phyloP scores from a whole-genome alignment of 352 stramenopile genomes.

The Sclerospora graminicola region DNA sequence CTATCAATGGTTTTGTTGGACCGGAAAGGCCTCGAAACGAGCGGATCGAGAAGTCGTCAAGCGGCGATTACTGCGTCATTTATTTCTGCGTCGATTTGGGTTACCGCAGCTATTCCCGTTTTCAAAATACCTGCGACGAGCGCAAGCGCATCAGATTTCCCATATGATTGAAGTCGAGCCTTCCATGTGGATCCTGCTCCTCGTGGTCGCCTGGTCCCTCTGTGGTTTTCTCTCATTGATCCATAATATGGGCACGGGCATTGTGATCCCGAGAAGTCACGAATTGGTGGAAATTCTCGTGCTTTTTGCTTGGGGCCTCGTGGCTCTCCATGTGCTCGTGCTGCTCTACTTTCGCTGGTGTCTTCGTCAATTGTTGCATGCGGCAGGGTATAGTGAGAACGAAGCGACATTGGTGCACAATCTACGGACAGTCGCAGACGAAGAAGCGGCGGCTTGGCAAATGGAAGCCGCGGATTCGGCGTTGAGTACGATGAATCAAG shows the following conservation, averaged over 20 bases:
- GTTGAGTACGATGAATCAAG: constrained; percentile 9
- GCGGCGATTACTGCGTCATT: constrained; percentile 29
- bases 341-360: constrained; percentile 29
- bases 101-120: constrained; percentile 53
- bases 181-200: constrained; percentile 49
- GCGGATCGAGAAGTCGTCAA: constrained; percentile 17
- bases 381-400: constrained; percentile 22
- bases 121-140: constrained; percentile 63
- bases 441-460: constrained; percentile 9
- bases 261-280: constrained; percentile 12
- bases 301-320: constrained; percentile 21
- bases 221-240: constrained; percentile 12
- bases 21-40: background rate
- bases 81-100: constrained; percentile 33
- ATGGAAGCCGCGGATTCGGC: constrained; percentile 15
- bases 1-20: constrained; percentile 6
- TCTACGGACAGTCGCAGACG: constrained; percentile 9
- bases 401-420: constrained; percentile 2
- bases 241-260: constrained; percentile 2
- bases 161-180: constrained; percentile 74
- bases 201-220: constrained; percentile 35
- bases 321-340: constrained; percentile 26
- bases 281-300: constrained; percentile 28
- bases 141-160: constrained; percentile 67
- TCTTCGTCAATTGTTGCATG: constrained; percentile 20